Conservation (phyloP, 2,329 filamentous ascomycete species). For the Ceratocystis smalleyi region DNA sequence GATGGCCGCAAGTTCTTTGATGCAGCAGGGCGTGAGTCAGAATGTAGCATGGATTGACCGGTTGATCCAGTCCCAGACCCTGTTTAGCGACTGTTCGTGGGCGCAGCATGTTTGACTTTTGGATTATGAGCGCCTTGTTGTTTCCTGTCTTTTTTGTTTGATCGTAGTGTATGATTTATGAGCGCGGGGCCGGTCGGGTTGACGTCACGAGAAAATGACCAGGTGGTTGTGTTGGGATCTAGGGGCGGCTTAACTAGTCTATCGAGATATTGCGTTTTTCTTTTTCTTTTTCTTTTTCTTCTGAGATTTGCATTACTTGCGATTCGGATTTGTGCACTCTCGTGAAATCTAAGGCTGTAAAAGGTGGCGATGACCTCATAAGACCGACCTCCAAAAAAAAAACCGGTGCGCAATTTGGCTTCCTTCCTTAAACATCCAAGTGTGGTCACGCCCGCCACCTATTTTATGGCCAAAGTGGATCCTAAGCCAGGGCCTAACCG, state of each 20-base stretch:
- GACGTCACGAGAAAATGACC: background rate
- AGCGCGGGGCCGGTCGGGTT: background rate
- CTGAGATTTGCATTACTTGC: background rate
- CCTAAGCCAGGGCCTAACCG: background rate
- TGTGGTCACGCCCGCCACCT: conserved; percentile 2
- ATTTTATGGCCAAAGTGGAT: background rate
- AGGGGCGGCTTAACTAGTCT: background rate
- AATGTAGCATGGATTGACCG: background rate
- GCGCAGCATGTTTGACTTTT: background rate
- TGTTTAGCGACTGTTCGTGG: background rate
- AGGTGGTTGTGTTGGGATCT: background rate
- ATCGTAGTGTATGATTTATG: conserved; percentile 3
- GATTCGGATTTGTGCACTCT: background rate
- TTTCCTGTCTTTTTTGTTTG: background rate
- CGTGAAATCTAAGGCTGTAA: background rate
- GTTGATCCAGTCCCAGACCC: background rate
- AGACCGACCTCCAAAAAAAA: background rate
- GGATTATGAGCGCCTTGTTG: background rate
- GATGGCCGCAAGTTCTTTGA: conserved; percentile 16
- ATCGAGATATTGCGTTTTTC: background rate
- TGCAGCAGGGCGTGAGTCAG: conserved; percentile 4
- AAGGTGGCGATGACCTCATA: background rate
- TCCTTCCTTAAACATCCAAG: background rate
- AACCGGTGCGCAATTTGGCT: background rate
- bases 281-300: too few species aligned